Conservation (phyloP, 305 asterid genomes). For the Fraxinus nigra region DNA sequence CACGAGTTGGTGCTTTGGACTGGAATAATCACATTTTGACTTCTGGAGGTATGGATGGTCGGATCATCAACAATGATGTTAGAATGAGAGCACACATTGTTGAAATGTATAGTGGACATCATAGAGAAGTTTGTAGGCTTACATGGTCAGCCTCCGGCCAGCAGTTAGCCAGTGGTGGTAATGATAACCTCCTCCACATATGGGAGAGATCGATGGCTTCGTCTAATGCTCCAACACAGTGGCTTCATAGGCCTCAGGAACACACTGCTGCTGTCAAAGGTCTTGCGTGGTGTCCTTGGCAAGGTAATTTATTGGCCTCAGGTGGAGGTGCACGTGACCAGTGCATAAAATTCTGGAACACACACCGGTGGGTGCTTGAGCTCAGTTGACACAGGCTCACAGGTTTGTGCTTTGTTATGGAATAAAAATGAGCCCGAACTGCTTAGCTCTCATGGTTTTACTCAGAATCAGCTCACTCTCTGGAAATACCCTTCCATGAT, state of each 20-base stretch:
- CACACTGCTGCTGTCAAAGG: conserved; percentile 52
- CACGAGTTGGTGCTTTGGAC: conserved; percentile 49
- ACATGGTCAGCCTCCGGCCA: not conserved
- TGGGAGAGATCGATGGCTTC: conserved; percentile 34
- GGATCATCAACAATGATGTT: conserved; percentile 48
- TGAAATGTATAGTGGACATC: conserved; percentile 41
- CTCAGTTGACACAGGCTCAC: conserved; percentile 46
- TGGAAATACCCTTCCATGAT: conserved; percentile 62
- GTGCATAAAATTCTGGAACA: conserved; percentile 49
- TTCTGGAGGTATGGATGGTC: conserved; percentile 51
- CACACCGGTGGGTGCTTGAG: conserved; percentile 48
- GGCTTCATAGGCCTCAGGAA: conserved; percentile 38
- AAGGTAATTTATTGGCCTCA: conserved; percentile 46
- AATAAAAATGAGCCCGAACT: conserved; percentile 44
- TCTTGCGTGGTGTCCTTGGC: conserved; percentile 55
- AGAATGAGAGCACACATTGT: conserved; percentile 34
- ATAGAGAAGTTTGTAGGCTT: conserved; percentile 35
- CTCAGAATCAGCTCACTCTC: conserved; percentile 46
- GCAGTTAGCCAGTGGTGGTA: not conserved
- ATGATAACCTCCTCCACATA: conserved; percentile 17
- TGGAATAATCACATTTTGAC: conserved; percentile 52
- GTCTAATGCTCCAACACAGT: conserved; percentile 30
- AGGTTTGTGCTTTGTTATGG: conserved; percentile 54
- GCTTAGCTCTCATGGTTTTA: conserved; percentile 50
- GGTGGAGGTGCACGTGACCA: conserved; percentile 46